Evolutionary conservation across 208 protist genomes (phyloP), one percentile per base, ranked within the genome.

Genomic region (Acanthamoeba royreba): DNA sequence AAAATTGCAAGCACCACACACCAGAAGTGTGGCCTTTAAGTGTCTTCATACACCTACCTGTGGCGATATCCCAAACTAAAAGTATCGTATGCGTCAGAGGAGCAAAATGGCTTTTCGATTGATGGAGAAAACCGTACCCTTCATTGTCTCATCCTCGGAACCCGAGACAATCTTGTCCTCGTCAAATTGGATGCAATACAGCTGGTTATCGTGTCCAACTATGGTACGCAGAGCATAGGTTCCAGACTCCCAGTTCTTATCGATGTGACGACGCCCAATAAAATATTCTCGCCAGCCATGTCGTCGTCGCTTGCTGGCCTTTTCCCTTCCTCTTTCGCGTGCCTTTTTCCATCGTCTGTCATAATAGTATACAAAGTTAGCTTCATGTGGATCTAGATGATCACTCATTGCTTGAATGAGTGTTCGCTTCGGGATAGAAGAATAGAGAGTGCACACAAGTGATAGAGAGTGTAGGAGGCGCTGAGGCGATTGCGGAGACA

Each of bases 131-230:
- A 72, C 13, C 28, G 66, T 25, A 53, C 74, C 74, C 38, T 90
- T 90, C 33, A 90, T 90, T 15, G 83, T 90, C 22, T 58, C 83
- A 35, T 90, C 83, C 38, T 69, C 45, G 46, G 83, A 90, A 25
- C 83, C 83, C 13, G 83, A 90, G 33, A 90, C 83, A 35, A 90
- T 90, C 83, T 90, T 90, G 31, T 90, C 83, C 22, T 90, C 83
- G 38, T 90, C 83, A 25, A 69, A 90, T 35, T 90, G 83, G 53
- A 58, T 9, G 25, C 83, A 90, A 42, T 66, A 90, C 25, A 90
- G 49, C 38, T 90, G 83, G 49, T 42, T 69, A 31, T 90, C 83
- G 52, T 90, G 83, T 15, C 83, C 83, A 4, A 38, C 43, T 31
- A 90, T 22, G 83, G 83, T 90, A 52, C 33, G 53, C 52, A 90